These are phyloP conservation scores for Phytophthora uliginosa DNA, from an alignment of 352 stramenopile genomes.

Conservation along the genomic window DNA sequence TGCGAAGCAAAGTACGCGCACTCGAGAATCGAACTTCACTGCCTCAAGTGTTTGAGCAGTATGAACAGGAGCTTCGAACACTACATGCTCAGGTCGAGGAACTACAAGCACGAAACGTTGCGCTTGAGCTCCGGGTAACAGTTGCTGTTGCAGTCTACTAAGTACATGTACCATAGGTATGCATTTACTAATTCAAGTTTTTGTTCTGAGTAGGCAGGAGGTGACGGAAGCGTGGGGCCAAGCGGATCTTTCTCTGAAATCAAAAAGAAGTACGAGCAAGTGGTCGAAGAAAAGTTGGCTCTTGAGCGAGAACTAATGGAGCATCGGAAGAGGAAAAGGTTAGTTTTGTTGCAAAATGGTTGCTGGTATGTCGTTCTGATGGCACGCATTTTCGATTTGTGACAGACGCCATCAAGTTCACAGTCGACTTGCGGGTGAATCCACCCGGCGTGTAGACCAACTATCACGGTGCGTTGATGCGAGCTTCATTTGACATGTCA, in stretches of 20 bases:
- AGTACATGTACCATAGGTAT: no score
- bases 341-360: not conserved
- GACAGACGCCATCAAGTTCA: constrained; percentile 71
- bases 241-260: constrained; percentile 46
- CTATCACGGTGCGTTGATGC: constrained; percentile 53
- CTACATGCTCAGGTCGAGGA: constrained; percentile 67
- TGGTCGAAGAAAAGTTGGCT: constrained; percentile 67
- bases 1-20: constrained; percentile 75
- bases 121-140: constrained; percentile 69
- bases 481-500: not conserved
- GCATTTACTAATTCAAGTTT: not conserved
- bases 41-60: constrained; percentile 75
- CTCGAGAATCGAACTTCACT: constrained; percentile 63
- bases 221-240: constrained; percentile 8
- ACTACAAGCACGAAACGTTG: constrained; percentile 68
- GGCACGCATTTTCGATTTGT: not conserved
- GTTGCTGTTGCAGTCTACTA: not conserved
- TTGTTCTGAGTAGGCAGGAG: constrained; percentile 17
- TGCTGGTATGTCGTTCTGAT: not conserved
- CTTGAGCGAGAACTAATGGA: constrained; percentile 68
- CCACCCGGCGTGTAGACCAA: constrained; percentile 70
- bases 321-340: constrained; percentile 72
- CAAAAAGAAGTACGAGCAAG: constrained; percentile 74
- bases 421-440: constrained; percentile 72
- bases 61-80: constrained; percentile 69